Evolutionary conservation across 2,329 filamentous ascomycete species (phyloP).

Genomic region (Talaromyces sp.): DNA sequence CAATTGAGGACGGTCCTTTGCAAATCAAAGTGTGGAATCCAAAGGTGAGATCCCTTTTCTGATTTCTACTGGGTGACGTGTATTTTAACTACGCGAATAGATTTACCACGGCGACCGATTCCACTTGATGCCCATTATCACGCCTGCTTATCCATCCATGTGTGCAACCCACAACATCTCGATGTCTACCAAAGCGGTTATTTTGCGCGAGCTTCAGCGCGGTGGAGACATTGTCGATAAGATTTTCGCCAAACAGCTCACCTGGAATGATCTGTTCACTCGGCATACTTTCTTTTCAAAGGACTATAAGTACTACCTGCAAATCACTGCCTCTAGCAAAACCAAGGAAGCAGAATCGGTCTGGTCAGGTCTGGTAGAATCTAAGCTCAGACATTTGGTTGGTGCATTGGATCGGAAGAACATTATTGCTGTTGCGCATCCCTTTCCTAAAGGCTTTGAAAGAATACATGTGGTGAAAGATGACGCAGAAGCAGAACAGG

Average conservation of each 20-base stretch:
- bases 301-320: constrained; percentile 94
- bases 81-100: constrained; percentile 41
- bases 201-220: constrained; percentile 77
- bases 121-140: constrained; percentile 97
- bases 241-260: constrained; percentile 72
- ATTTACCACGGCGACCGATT: constrained; percentile 76
- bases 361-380: constrained; percentile 92
- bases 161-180: constrained; percentile 95
- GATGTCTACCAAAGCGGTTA: constrained; percentile 77
- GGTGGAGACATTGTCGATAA: constrained; percentile 74
- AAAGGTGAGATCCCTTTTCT: constrained; percentile 55
- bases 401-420: constrained; percentile 76
- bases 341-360: constrained; percentile 80
- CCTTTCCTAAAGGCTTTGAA: constrained; percentile 91
- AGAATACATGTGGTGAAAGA: constrained; percentile 69
- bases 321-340: constrained; percentile 77
- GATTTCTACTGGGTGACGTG: not conserved
- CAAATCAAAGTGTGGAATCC: constrained; percentile 94
- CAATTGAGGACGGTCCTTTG: constrained; percentile 77
- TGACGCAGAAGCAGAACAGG: constrained; percentile 61
- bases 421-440: constrained; percentile 78
- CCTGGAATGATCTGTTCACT: constrained; percentile 84
- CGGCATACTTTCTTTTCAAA: constrained; percentile 92
- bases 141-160: constrained; percentile 95
- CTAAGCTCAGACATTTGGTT: constrained; percentile 84